Evolutionary conservation across 108 stramenopile genomes (phyloP), one percentile per base, ranked within the genome.

Genomic region (Cyclotella kingstonii): DNA sequence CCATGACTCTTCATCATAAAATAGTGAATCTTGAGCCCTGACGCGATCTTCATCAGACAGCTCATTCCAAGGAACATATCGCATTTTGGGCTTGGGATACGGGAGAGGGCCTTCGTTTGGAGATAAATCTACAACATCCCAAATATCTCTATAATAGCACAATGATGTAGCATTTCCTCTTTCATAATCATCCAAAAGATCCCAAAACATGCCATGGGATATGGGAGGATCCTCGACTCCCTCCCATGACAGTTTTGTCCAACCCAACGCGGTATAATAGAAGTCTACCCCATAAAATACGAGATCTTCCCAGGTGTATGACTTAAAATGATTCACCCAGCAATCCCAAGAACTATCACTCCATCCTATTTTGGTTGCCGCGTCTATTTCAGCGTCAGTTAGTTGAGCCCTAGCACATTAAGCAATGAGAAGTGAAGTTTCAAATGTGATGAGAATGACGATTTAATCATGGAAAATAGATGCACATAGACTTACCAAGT

Each of bases 311-410:
- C 68, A 77, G 12, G 35, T 10, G 46, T 64, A 76, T 18, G 54
- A 56, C 18, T 17, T 3, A 44, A 58, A 77, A 42, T 77, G 69
- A 40, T 66, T 77, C 11, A 26, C 31, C 59, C 68, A 74, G 57
- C 78, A 79, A 46, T 79, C 78, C 78, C 78, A 79, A 4, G 43
- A 36, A 22, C 38, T 28, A 12, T 68, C 58, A 22, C 41, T 62
- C 54, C 66, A 75, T 28, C 65, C 65, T 5, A 75, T 19, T 1
- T 42, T 57, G 14, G 33, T 44, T 12, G 59, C 59, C 0, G 28
- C 59, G 9, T 4, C 29, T 17, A 4, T 11, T 34, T 60, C 48
- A 14, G n/a, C 17, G n/a, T 11, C 11, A 19, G 30, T 51, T 29
- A 52, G 42, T 52, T 47, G 43, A 29, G 31, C 21, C 67, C 67